Evolutionary conservation across 352 stramenopile genomes (phyloP).

Genomic region (Pythium rishiriense): DNA sequence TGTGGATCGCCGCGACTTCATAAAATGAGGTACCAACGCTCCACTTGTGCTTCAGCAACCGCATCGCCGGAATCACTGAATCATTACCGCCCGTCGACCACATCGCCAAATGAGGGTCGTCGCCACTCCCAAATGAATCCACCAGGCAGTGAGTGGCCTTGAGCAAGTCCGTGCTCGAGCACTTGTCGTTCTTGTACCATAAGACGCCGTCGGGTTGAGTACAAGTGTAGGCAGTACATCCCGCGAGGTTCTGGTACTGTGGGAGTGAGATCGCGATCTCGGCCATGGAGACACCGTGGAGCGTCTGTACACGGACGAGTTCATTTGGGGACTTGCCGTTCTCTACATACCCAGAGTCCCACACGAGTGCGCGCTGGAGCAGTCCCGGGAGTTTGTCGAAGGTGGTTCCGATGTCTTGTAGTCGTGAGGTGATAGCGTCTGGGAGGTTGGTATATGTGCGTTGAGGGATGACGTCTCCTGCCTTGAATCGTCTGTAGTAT

Average conservation of each 20-base stretch:
- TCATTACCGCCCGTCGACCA: slow-evolving; percentile 17
- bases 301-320: background rate
- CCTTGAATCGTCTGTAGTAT: background rate
- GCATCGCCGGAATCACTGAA: slow-evolving; percentile 6
- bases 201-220: background rate
- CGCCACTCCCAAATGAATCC: background rate
- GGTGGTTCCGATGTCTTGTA: background rate
- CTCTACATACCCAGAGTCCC: slow-evolving; percentile 36
- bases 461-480: background rate
- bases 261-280: slow-evolving; percentile 27
- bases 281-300: slow-evolving; percentile 32
- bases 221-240: background rate
- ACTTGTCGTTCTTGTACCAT: background rate
- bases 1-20: slow-evolving; percentile 19
- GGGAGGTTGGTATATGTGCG: background rate
- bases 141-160: background rate
- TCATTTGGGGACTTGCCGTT: background rate
- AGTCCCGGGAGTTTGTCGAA: slow-evolving; percentile 14
- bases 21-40: background rate
- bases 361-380: slow-evolving; percentile 36
- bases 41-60: slow-evolving; percentile 6
- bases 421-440: background rate
- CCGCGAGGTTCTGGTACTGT: background rate
- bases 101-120: slow-evolving; percentile 7
- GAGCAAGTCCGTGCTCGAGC: background rate